Percentiles rank a stretch among this genome's conserved stretches.
phyloP scores from a whole-genome alignment of 257 asterid species.

The Osmanthus fragrans region DNA sequence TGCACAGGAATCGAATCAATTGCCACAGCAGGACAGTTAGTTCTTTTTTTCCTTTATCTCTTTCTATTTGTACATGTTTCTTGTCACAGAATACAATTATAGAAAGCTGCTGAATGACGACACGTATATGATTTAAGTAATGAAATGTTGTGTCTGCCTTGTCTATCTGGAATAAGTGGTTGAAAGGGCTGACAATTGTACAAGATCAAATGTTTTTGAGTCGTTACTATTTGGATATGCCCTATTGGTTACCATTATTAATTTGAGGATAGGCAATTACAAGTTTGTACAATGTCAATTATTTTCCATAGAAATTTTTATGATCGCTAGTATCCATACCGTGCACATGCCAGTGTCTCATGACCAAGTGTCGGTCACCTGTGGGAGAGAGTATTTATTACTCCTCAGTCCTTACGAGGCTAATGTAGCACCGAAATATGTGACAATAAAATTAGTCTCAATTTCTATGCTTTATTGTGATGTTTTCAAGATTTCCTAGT shows the following conservation, averaged over 20 bases:
- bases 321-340: background rate
- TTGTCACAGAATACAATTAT: constrained; percentile 4
- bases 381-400: too few species aligned
- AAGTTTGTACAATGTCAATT: background rate
- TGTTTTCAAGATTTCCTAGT: background rate
- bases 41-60: background rate
- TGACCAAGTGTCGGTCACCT: background rate
- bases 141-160: background rate
- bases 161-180: background rate
- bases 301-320: background rate
- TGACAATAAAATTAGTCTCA: background rate
- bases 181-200: background rate
- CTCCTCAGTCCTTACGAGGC: background rate
- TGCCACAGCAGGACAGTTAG: constrained; percentile 26
- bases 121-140: background rate
- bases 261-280: background rate
- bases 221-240: background rate
- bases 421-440: background rate
- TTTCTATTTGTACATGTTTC: constrained; percentile 8
- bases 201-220: background rate
- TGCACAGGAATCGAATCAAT: constrained; percentile 18
- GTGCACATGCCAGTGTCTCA: background rate
- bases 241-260: background rate
- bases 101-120: background rate
- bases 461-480: too few species aligned